Percentiles rank a stretch among this genome's conserved stretches.
phyloP scores from a whole-genome alignment of 371 early-diverging fungal species.

The Zancudomyces culisetae region DNA sequence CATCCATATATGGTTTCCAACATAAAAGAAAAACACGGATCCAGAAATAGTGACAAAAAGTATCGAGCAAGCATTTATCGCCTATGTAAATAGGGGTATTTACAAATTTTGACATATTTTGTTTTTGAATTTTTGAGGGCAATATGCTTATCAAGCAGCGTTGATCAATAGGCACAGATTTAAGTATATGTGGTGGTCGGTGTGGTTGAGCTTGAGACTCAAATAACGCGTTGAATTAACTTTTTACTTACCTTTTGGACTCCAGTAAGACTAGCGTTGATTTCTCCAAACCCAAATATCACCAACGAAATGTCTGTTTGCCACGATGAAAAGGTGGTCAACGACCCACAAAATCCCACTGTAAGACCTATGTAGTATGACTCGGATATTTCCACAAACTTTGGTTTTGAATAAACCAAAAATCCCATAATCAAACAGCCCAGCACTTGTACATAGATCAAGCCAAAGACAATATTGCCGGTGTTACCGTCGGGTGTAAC shows the following conservation, averaged over 20 bases:
- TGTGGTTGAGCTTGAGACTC: conserved; percentile 12
- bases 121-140: conserved; percentile 7
- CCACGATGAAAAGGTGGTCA: conserved; percentile 76
- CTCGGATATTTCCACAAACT: conserved; percentile 6
- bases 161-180: conserved; percentile 8
- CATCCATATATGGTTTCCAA: too few relatives aligned
- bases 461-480: conserved; percentile 24
- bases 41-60: too few relatives aligned
- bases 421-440: conserved; percentile 42
- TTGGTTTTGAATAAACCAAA: neutral
- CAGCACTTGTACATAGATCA: conserved; percentile 45
- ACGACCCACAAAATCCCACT: conserved; percentile 67
- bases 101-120: too few relatives aligned
- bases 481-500: too few relatives aligned
- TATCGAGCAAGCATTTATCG: too few relatives aligned
- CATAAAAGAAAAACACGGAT: too few relatives aligned
- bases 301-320: conserved; percentile 34
- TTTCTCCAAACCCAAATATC: conserved; percentile 17
- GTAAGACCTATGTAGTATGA: conserved; percentile 38
- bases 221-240: conserved; percentile 10
- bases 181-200: conserved; percentile 5
- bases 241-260: too few relatives aligned
- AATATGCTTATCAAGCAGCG: conserved; percentile 10
- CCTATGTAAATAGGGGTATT: too few relatives aligned
- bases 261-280: too few relatives aligned